Evolutionary conservation across 441 rosid genomes (phyloP), one percentile per base, ranked within the genome.

Genomic region (Euphorbia corollata): DNA sequence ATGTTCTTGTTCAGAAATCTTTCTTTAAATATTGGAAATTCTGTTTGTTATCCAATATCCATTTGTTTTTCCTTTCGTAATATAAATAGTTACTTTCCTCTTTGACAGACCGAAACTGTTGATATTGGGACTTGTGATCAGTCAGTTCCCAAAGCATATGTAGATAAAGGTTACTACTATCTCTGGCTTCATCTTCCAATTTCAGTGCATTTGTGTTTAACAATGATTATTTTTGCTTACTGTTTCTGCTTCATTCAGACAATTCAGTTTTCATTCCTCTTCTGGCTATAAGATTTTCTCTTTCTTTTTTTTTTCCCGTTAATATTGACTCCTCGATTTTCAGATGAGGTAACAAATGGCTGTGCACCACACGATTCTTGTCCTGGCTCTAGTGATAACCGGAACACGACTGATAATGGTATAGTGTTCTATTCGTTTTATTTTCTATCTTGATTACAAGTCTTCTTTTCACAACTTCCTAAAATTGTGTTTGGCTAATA

Each of bases 61-160:
- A 6, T 30, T 8, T 39, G 7, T 39, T 73, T 63, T 67, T 32
- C 3, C 39, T 36, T 11, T 63, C 5, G 47, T 16, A 27, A 36
- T 2, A 39, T 53, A n/a, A 45, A 36, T 32, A 20, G 41, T 59
- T 34, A 24, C 10, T 27, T 43, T 63, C 34, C 48, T 69, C 57
- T 63, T 43, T 80, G 84, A 89, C 84, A 69, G 60, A 32, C 87
- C 63, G 91, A 84, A 74, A 78, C 88, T 10, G 74, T 85, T 75
- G 89, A 93, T 76, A 83, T 86, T 60, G 80, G 81, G 59, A 87
- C 95, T 47, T 91, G 85, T 59, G 91, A 93, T 69, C 89, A 84
- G 73, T 68, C 89, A 16, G 79, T 79, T 66, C 80, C 84, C 38
- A 86, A 79, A 75, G 81, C 87, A 63, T 83, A 82, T 76, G 78